A percentile compares a stretch with the other conserved stretches of the same genome.
phyloP scores from a whole-genome alignment of 306 rosid genomes.

The Fragaria vesca region DNA sequence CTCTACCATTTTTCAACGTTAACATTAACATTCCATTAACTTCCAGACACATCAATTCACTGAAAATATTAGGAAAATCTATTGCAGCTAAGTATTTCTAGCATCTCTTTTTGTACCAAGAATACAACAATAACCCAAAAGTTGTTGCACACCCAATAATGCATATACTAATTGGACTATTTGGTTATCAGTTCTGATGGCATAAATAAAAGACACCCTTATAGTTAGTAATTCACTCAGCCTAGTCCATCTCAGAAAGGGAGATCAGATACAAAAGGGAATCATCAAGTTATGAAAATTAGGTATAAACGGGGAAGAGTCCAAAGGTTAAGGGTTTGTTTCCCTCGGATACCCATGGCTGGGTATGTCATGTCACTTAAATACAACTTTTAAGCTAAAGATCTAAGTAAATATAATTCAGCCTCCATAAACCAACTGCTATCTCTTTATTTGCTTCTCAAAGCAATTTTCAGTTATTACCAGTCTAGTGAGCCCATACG shows the following conservation, averaged over 20 bases:
- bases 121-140: background rate
- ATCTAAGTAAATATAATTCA: background rate
- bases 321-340: background rate
- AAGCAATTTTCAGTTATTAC: background rate
- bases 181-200: background rate
- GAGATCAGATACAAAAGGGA: background rate
- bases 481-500: background rate
- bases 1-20: background rate
- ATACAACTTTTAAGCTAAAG: background rate
- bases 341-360: background rate
- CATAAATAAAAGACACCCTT: background rate
- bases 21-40: background rate
- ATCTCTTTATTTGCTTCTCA: background rate
- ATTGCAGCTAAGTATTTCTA: background rate
- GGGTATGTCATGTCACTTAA: background rate
- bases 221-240: background rate
- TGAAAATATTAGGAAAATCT: too few relatives aligned
- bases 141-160: background rate
- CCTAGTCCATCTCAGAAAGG: background rate
- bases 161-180: background rate
- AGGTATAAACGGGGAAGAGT: background rate
- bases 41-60: background rate
- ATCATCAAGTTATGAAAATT: background rate
- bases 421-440: background rate
- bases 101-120: slow-evolving; percentile 4